Evolutionary conservation across 2,329 filamentous ascomycete species (phyloP), one percentile per base, ranked within the genome.

Genomic region (Plenodomus tracheiphilus): DNA sequence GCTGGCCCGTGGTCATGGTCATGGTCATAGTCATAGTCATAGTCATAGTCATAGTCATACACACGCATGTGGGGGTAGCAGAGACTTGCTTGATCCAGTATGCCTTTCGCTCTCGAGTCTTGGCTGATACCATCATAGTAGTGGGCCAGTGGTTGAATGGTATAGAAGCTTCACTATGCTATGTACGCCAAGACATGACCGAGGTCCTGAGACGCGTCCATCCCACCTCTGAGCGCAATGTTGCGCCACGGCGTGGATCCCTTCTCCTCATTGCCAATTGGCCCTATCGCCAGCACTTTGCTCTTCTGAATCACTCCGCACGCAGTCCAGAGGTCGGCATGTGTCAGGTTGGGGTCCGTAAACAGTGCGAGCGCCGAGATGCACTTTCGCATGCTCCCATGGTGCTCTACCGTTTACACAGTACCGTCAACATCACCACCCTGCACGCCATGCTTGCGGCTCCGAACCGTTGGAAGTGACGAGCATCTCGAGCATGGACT

Each of bases 141-240:
- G n/a, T n/a, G n/a, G n/a, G n/a, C n/a, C 15, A 32, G 28, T 34
- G 35, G 36, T 46, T 41, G 48, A n/a, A n/a, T n/a, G n/a, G n/a
- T n/a, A 46, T 41, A 38, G 45, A 49, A 48, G 43, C 46, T 53
- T 42, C 45, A 35, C 35, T 46, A n/a, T 53, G 32, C 35, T 46
- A n/a, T 53, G 53, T 46, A 32, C 34, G 53, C 55, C 53, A 56
- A 58, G 55, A 49, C 17, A 34, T 10, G 32, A 41, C 34, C 46
- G 46, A 40, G 45, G 40, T 41, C 45, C 25, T 18, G 39, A 38
- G 38, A 42, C 28, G 42, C 34, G 40, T 39, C 43, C n/a, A 28
- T 21, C 9, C 20, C 19, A 13, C 21, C 13, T 45, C 42, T 20
- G 42, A 45, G 9, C 35, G 15, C 20, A 43, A 30, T 28, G 13